Base-by-base conservation (phyloP, 148 eudicot species). In the Camellia granthamiana region DNA sequence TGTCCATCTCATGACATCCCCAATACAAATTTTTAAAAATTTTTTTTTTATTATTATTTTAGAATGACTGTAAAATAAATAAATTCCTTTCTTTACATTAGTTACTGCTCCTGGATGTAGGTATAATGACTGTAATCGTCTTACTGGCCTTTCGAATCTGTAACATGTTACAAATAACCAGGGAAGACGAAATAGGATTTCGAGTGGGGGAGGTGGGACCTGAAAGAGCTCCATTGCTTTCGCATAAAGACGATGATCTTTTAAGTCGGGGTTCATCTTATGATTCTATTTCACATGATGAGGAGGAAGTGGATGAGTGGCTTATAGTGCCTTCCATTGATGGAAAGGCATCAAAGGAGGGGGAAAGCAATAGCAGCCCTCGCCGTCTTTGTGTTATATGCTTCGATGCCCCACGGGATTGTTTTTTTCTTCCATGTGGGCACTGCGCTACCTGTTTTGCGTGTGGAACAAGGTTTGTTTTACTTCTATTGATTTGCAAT, bases 351-450 rank as follows among this genome's bases (percentile, higher is more conserved):
- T 69, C 60, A 19, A 83, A 75, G 58, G 87, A 78, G n/a, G 87
- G 82, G 76, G 89, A 86, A 80, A 73, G 64, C 74, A 81, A 82
- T 54, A 63, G 47, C 18, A 75, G 77, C 75, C 76, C 76, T 68
- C 81, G 82, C 16, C 82, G 80, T 56, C 78, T 84, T 23, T 90
- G 93, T 81, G 88, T 80, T 18, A 89, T 87, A 80, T 90, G 91
- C 69, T 87, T 84, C 73, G 90, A 87, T 86, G 80, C 90, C 54
- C 90, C 89, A 64, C 83, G 87, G 49, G 93, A 90, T 75, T 87
- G 86, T 68, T 90, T 90, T 88, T 90, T 89, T 74, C 85, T 90
- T 72, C 93, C 91, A 46, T 90, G 93, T 55, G 93, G 91, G 7
- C 93, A 90, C 78, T 88, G 86, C 41, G 93, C 91, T 76, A 77